Evolutionary conservation across 2,329 filamentous ascomycete genomes (phyloP), one percentile per base, ranked within the genome.

Genomic region (Botrytis sinoallii): DNA sequence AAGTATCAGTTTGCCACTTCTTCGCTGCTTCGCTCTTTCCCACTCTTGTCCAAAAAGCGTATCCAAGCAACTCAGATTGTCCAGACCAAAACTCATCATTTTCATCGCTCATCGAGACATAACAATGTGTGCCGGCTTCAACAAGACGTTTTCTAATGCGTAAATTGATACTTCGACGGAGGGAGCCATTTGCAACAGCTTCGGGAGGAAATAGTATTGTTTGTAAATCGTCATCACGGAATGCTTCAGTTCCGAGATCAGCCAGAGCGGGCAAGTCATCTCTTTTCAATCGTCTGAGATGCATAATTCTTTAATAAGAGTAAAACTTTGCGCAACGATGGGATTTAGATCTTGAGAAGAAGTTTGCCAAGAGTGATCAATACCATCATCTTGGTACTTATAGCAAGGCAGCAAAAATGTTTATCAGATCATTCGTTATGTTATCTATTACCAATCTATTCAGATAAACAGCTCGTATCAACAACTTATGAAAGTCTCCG

Each of bases 81-180:
- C 65, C 71, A 70, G 18, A 61, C 71, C 71, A 73, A 29, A 63
- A 69, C 9, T 55, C 65, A 44, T 73, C 71, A 3, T 55, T 38
- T 32, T 73, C 71, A 32, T 73, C 71, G 35, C 64, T 69, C 46
- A 55, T 57, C 1, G 57, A 35, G 9, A 70, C 57, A 29, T 70
- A 70, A 22, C 65, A 61, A 40, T 44, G 42, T 10, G 32, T 70
- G n/a, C 57, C 44, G 4, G 35, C 18, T 18, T 55, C 59, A 5
- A 70, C 65, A 4, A 73, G 38, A 22, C 66, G 42, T 40, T 63
- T 61, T 0, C 65, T 20, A 44, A 70, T 63, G 7, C 71, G 55
- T 9, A 70, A n/a, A 2, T 70, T 40, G 3, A 38, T n/a, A 22
- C 7, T 63, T 22, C 66, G 71, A 63, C 66, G 59, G 2, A 55